Conservation (phyloP, 108 stramenopile genomes). For the Mediolabrus comicus region DNA sequence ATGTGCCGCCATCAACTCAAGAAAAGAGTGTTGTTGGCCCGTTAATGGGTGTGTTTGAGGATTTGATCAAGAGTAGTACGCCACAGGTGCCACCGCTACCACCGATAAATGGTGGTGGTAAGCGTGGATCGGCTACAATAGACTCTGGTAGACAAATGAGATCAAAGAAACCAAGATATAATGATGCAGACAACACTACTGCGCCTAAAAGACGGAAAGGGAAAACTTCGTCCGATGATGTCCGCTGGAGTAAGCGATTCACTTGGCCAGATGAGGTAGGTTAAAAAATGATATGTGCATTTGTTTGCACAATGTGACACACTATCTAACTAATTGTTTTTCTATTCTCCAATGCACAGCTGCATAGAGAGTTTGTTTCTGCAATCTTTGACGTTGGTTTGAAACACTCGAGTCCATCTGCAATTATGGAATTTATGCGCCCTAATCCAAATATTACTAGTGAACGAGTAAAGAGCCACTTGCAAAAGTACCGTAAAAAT, state of each 20-base stretch:
- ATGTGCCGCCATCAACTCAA: not conserved
- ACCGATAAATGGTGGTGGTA: not conserved
- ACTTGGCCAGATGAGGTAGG: slow-evolving; percentile 82
- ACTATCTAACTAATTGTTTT: too few relatives aligned
- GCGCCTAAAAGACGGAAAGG: slow-evolving; percentile 45
- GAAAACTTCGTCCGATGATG: slow-evolving; percentile 49
- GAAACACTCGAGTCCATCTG: slow-evolving; percentile 90
- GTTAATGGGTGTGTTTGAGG: slow-evolving; percentile 83
- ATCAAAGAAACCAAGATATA: slow-evolving; percentile 8
- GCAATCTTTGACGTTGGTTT: slow-evolving; percentile 95
- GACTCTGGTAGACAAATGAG: not conserved
- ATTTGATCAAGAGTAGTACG: slow-evolving; percentile 70
- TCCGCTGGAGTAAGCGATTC: slow-evolving; percentile 86
- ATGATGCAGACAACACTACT: not conserved
- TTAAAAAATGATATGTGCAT: too few relatives aligned
- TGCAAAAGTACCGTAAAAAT: slow-evolving; percentile 95
- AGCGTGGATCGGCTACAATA: not conserved
- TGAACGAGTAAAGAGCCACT: slow-evolving; percentile 94
- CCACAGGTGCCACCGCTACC: slow-evolving; percentile 38
- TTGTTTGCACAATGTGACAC: too few relatives aligned
- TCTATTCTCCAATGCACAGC: not conserved
- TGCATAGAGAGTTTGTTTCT: slow-evolving; percentile 85
- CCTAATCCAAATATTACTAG: slow-evolving; percentile 77
- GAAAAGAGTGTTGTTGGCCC: slow-evolving; percentile 54
- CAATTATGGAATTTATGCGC: slow-evolving; percentile 90